Base-by-base conservation (phyloP, 176 grass and related monocot genomes). In the Zizania latifolia region DNA sequence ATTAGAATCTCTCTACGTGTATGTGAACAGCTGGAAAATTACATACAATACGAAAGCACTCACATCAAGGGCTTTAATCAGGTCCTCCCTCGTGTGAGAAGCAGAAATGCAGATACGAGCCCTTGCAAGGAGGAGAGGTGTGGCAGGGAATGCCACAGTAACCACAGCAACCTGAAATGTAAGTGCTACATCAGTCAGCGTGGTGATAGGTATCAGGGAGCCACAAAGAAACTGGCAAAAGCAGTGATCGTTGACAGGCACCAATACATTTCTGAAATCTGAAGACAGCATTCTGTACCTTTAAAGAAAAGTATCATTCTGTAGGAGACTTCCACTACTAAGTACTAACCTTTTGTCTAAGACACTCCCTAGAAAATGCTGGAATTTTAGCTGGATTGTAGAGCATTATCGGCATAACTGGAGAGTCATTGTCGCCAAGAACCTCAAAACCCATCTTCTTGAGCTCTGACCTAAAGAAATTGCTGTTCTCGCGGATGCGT, bases 381-480 rank as follows among this genome's bases (percentile, higher is more conserved):
- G 92, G 92, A 29, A 94, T 94, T 72, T 95, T 95, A 66, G 85
- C 92, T 5, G 88, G 92, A 65, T 95, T 95, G 67, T 95, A 95
- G 1, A 95, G 86, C 92, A 95, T 95, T 74, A 91, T 91, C 39
- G 92, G 92, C 88, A 95, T 95, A 58, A 95, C 85, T 46, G 92
- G 92, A 69, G 88, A 94, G 24, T 94, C 88, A 77, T 94, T 88
- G 86, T 96, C 86, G 4, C 93, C 93, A 63, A 96, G 84, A 84
- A 96, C 93, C 81, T 92, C 89, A 41, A 96, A 92, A 44, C 93
- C 93, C 93, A 96, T 92, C 84, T 92, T 96, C 50, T 92, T 83
- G 64, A 96, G 93, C 66, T 96, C 86, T 39, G 89, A 89, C 61
- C 89, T 80, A 78, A 96, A 96, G 84, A 96, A 92, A 85, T 96